Base-by-base conservation (phyloP, 768 basidiomycete genomes). In the Rhizopogon sp. region DNA sequence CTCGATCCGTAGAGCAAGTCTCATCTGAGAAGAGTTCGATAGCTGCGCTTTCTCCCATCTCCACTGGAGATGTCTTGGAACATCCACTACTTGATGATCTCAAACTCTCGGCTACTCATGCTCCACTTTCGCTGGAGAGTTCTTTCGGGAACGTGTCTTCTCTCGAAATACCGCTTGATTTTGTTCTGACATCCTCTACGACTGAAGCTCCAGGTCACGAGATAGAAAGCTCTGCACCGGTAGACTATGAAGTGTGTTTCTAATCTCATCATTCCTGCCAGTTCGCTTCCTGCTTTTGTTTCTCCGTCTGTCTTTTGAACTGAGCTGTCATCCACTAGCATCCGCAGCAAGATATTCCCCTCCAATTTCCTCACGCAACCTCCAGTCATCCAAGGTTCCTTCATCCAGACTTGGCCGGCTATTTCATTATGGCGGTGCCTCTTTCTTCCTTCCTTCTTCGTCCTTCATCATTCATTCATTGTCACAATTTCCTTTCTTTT, bases 381-480 rank as follows among this genome's bases (percentile, higher is more conserved):
- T 91, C 2, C 84, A 85, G 64, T 84, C 93, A 0, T 96, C 94
- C 5, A 90, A 82, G 67, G 93, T 98, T 0, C 96, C 96, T 14
- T 90, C 93, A 0, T 96, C 94, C 0, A 80, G 87, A 10, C 76
- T 98, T 8, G 95, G 93, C 4, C 80, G 96, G 16, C 66, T 98
- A 7, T 90, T 98, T 60, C 96, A 98, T 61, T 98, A 98, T 56
- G 96, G 96, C 62, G 91, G 95, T 88, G 64, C 45, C 77, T 63
- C 29, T 33, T 35, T 25, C n/a, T 50, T 31, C 20, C n/a, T 50
- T 31, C 20, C 1, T 13, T 35, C 31, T 16, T 22, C 17, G 7
- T 31, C 20, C 6, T 13, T 35, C 46, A 9, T 45, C 17, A 20
- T 39, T 39, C 17, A 20, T 39, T 39, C 6, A n/a, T 39, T 7